phyloP scores from a whole-genome alignment of 2,329 filamentous ascomycete species.

The Colletotrichum navitas region DNA sequence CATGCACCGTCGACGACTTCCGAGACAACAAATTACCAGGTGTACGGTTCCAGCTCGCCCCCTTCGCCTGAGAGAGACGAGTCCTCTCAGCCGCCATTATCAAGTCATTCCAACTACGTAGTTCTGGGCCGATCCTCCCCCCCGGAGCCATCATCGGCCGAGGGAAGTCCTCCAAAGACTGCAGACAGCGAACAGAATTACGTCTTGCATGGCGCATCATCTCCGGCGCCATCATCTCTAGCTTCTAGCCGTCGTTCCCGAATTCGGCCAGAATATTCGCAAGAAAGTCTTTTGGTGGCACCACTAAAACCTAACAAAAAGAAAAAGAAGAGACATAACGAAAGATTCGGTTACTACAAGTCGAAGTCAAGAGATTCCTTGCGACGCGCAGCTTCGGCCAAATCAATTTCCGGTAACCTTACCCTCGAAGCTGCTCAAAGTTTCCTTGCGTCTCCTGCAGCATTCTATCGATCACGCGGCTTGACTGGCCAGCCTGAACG shows the following conservation, averaged over 20 bases:
- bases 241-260: slow-evolving; percentile 49
- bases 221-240: slow-evolving; percentile 56
- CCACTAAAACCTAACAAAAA: slow-evolving; percentile 63
- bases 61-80: slow-evolving; percentile 56
- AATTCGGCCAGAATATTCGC: slow-evolving; percentile 64
- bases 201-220: slow-evolving; percentile 62
- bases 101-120: slow-evolving; percentile 64
- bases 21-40: slow-evolving; percentile 67
- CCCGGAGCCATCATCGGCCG: slow-evolving; percentile 54
- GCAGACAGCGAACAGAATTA: slow-evolving; percentile 64
- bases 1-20: slow-evolving; percentile 58
- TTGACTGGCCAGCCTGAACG: slow-evolving; percentile 49
- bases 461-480: slow-evolving; percentile 53
- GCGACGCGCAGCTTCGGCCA: slow-evolving; percentile 63
- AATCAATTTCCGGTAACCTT: slow-evolving; percentile 68
- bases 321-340: slow-evolving; percentile 61
- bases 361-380: slow-evolving; percentile 66
- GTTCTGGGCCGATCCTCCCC: slow-evolving; percentile 65
- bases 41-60: slow-evolving; percentile 63
- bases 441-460: slow-evolving; percentile 55
- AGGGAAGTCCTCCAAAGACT: slow-evolving; percentile 51
- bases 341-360: slow-evolving; percentile 63
- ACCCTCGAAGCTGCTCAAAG: slow-evolving; percentile 60
- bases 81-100: slow-evolving; percentile 54
- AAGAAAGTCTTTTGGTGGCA: slow-evolving; percentile 70